These are phyloP conservation scores for Lipomyces sp. DNA, from an alignment of 805 yeast species.

Conservation along the genomic window DNA sequence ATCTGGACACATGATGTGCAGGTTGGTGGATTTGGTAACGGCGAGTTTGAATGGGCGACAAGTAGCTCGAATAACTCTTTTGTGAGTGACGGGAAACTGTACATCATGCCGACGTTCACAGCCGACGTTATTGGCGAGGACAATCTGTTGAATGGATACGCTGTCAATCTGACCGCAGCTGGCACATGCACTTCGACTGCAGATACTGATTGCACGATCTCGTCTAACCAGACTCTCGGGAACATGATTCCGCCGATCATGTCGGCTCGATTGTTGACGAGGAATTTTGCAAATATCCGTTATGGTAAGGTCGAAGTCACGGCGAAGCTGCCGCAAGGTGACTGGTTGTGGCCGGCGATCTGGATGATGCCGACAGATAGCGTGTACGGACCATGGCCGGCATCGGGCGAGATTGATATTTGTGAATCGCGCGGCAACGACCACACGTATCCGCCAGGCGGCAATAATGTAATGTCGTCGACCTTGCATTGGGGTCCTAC, in stretches of 20 bases:
- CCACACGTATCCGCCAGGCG: conserved; percentile 28
- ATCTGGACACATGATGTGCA: conserved; percentile 28
- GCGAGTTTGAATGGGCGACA: conserved; percentile 33
- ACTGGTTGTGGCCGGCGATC: conserved; percentile 37
- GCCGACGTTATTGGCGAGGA: conserved; percentile 28
- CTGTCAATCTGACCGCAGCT: conserved; percentile 29
- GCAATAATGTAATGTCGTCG: conserved; percentile 28
- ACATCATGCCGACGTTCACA: conserved; percentile 33
- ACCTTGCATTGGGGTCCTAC: conserved; percentile 36
- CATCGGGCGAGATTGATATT: conserved; percentile 35
- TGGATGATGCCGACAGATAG: conserved; percentile 33
- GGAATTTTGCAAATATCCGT: conserved; percentile 15
- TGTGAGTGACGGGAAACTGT: conserved; percentile 25
- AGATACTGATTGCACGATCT: conserved; percentile 21
- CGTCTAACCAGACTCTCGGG: conserved; percentile 20
- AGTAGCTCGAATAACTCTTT: conserved; percentile 18
- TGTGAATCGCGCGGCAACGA: conserved; percentile 32
- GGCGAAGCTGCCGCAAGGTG: conserved; percentile 31
- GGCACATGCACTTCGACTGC: conserved; percentile 25
- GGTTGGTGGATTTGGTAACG: conserved; percentile 35
- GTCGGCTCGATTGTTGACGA: conserved; percentile 32
- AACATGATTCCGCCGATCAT: conserved; percentile 32
- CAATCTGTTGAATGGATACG: conserved; percentile 28
- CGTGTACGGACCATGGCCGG: conserved; percentile 34
- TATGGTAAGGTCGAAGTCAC: conserved; percentile 33